Percentiles rank a stretch among this genome's conserved stretches.
phyloP scores from a whole-genome alignment of 352 stramenopile species.

The Phytopythium helicoides region DNA sequence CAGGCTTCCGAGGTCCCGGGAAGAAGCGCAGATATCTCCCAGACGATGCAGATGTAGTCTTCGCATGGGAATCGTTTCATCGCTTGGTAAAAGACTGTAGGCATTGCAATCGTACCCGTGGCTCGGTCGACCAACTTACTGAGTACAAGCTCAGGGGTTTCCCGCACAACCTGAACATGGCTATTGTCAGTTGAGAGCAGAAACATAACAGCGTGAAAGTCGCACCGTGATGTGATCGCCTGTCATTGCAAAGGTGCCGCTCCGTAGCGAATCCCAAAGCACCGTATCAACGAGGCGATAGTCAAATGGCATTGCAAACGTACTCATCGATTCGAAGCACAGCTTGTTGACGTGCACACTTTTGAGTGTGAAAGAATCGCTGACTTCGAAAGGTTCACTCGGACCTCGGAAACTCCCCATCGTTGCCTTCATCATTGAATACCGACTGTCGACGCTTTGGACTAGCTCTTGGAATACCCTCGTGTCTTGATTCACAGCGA shows the following conservation, averaged over 20 bases:
- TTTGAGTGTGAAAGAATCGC: neutral
- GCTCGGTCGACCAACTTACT: neutral
- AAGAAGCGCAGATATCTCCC: neutral
- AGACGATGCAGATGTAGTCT: neutral
- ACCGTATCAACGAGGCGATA: too few species aligned
- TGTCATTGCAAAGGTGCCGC: too few species aligned
- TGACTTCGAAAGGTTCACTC: neutral
- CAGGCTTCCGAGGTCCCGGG: neutral
- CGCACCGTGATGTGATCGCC: too few species aligned
- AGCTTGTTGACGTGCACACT: too few species aligned
- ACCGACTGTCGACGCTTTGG: neutral
- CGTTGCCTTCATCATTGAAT: neutral
- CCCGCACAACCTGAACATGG: neutral
- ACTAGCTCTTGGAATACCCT: neutral
- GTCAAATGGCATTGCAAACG: too few species aligned
- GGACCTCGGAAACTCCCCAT: neutral
- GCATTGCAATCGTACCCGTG: neutral
- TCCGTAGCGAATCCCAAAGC: too few species aligned
- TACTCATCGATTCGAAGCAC: too few species aligned
- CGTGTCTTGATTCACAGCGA: neutral
- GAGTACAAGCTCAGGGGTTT: neutral
- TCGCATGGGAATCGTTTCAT: neutral
- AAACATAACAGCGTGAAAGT: too few species aligned
- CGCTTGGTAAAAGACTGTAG: neutral
- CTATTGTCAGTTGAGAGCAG: too few species aligned